phyloP scores from a whole-genome alignment of 257 asterid species.

The Nicotiana noctiflora region DNA sequence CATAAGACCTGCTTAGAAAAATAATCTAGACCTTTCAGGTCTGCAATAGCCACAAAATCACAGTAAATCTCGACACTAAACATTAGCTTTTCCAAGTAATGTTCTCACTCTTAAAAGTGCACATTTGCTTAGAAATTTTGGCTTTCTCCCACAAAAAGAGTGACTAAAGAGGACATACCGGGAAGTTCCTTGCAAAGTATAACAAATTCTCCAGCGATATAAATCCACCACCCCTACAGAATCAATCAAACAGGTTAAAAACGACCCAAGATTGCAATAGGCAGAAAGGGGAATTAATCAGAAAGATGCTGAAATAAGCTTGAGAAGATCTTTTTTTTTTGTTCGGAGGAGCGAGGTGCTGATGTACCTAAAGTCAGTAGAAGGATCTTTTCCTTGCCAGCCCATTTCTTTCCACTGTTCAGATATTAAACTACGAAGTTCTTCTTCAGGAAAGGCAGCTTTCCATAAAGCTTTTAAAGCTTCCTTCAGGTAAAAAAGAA shows the following conservation, averaged over 20 bases:
- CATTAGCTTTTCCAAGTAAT: background rate
- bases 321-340: background rate
- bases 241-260: background rate
- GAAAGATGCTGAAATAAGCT: background rate
- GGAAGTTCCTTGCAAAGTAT: conserved; percentile 80
- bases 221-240: conserved; percentile 90
- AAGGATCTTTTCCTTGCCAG: conserved; percentile 99
- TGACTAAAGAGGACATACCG: conserved; percentile 42
- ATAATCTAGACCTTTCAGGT: background rate
- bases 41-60: background rate
- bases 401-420: conserved; percentile 99
- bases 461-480: conserved; percentile 77
- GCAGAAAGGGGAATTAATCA: background rate
- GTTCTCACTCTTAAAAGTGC: background rate
- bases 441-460: conserved; percentile 86
- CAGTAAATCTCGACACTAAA: background rate
- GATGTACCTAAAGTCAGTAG: conserved; percentile 89
- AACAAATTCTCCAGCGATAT: conserved; percentile 91
- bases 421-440: conserved; percentile 74
- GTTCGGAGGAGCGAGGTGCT: background rate
- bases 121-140: background rate
- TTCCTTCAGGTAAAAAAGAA: conserved; percentile 40
- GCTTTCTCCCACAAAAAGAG: conserved; percentile 2
- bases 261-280: background rate
- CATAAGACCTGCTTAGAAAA: background rate